Evolutionary conservation across 2,329 filamentous ascomycete species (phyloP), one percentile per base, ranked within the genome.

Genomic region (Fusarium domesticum): DNA sequence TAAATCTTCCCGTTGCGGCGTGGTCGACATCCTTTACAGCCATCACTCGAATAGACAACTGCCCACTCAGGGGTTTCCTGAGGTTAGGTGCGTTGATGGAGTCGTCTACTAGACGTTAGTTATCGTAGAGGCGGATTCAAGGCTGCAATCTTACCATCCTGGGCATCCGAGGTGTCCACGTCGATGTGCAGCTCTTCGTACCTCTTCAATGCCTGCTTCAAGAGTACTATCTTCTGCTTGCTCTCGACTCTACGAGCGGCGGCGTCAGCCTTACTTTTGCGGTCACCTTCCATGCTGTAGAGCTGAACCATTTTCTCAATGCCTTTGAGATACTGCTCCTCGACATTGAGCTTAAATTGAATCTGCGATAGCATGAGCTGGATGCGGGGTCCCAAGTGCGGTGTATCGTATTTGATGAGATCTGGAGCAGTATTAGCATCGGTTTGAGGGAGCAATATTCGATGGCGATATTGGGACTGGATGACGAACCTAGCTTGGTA

Each of bases 241-340:
- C 92, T 97, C 71, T 98, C 93, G 49, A 95, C 85, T 45, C 87
- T 81, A 62, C 89, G 83, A 38, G 85, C 88, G 59, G 95, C 90
- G 33, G 93, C 93, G 68, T 98, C 93, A 45, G 87, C 84, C 66
- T 87, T 89, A 72, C 92, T 97, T 75, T 96, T 96, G 58, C 91
- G 84, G 65, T 98, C 93, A 20, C 93, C 92, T 67, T 97, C 93
- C 79, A 97, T 93, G 64, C 93, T 85, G 65, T 98, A 98, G 28
- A 98, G 76, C 66, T 93, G 89, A 36, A 96, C 89, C 93, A 98
- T 97, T 74, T 98, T 98, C 70, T 98, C 93, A 58, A 98, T 93
- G 50, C 93, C 93, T 63, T 95, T 95, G 56, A 97, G 90, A 70
- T 98, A 98, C 70, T 98, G 93, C 66, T 96, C 95, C 68, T 98